Evolutionary conservation across 805 yeast species (phyloP).

Genomic region (Yarrowia deformans): DNA sequence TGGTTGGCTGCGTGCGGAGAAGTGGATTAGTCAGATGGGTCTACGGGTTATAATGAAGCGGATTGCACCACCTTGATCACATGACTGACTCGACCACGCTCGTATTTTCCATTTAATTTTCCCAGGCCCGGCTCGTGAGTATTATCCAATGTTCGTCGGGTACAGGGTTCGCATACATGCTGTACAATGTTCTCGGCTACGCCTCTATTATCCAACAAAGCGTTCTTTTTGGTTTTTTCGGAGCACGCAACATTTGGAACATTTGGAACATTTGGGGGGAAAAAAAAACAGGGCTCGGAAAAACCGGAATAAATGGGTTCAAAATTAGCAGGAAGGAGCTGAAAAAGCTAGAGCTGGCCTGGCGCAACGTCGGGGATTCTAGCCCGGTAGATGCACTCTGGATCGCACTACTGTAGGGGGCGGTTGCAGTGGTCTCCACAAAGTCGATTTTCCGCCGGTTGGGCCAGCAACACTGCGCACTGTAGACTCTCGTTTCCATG

Average conservation of each 20-base stretch:
- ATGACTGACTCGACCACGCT: neutral
- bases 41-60: neutral
- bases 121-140: neutral
- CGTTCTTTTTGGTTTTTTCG: conserved; percentile 29
- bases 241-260: neutral
- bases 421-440: neutral
- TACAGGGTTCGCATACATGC: neutral
- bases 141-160: neutral
- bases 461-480: neutral
- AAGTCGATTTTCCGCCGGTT: neutral
- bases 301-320: neutral
- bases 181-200: neutral
- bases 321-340: neutral
- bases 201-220: neutral
- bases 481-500: conserved; percentile 21
- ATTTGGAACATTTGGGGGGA: no score
- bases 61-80: neutral
- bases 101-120: neutral
- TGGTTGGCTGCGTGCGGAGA: neutral
- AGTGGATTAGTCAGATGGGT: neutral
- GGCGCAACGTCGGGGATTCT: neutral
- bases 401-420: no score
- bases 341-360: neutral
- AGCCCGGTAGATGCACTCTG: no score
- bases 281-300: neutral